These are phyloP conservation scores for Camelina neglecta DNA, from an alignment of 345 rosid species.

Conservation along the genomic window DNA sequence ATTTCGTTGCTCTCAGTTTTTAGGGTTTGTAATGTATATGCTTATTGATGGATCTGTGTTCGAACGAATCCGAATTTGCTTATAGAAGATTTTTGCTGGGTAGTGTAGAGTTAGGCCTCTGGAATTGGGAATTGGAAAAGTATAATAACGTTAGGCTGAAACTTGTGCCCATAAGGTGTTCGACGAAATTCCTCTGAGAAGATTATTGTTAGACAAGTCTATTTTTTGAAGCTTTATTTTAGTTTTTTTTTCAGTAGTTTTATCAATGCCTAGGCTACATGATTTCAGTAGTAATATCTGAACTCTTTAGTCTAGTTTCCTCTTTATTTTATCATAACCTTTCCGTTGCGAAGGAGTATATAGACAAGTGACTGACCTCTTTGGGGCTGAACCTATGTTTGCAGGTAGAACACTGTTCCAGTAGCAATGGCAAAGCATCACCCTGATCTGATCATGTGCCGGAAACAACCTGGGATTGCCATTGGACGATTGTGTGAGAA, in stretches of 20 bases:
- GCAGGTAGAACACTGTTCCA: conserved; percentile 4
- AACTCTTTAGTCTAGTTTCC: too few species aligned
- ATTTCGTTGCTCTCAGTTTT: neutral
- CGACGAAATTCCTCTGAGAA: conserved; percentile 31
- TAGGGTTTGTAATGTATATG: conserved; percentile 20
- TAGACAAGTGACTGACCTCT: neutral
- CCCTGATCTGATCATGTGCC: conserved; percentile 77
- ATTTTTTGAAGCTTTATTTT: neutral
- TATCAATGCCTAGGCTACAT: neutral
- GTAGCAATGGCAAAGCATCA: conserved; percentile 71
- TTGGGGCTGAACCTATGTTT: neutral
- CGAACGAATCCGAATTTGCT: neutral
- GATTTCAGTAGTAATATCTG: too few species aligned
- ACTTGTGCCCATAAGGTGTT: conserved; percentile 30
- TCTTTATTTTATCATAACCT: neutral
- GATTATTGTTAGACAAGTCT: neutral
- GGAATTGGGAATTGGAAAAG: neutral
- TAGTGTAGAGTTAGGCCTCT: neutral
- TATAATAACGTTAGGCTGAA: neutral
- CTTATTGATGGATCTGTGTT: neutral
- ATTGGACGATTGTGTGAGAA: conserved; percentile 74
- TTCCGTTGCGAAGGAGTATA: neutral
- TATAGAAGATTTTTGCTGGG: neutral
- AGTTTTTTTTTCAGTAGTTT: neutral
- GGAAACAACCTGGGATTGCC: conserved; percentile 79